Percentiles rank a stretch among this genome's conserved stretches.
phyloP scores from a whole-genome alignment of 164 flowering plant species.

The Platanus orientalis region DNA sequence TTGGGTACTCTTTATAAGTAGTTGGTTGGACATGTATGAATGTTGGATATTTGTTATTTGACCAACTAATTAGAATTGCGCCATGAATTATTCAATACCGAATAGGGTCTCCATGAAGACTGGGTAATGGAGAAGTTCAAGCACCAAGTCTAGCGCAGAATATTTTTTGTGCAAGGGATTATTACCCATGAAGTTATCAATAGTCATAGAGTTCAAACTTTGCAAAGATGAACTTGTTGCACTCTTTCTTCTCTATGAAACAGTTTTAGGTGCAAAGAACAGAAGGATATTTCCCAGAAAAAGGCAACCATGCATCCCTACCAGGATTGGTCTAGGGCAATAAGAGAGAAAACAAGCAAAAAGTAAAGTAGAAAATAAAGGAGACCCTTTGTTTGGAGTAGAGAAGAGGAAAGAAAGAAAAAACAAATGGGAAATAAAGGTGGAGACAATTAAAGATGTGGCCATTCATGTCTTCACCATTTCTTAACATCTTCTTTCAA shows the following conservation, averaged over 20 bases:
- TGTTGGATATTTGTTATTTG: too few relatives aligned
- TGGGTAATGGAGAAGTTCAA: too few relatives aligned
- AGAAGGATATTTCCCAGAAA: slow-evolving; percentile 7
- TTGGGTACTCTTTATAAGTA: too few relatives aligned
- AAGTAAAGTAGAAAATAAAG: slow-evolving; percentile 16
- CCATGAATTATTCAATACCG: too few relatives aligned
- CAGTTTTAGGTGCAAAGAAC: slow-evolving; percentile 5
- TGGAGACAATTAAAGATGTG: neutral
- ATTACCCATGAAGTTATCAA: neutral
- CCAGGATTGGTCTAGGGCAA: slow-evolving; percentile 38
- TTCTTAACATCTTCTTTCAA: neutral
- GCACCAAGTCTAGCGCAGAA: too few relatives aligned
- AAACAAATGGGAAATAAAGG: slow-evolving; percentile 9
- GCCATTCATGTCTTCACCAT: neutral
- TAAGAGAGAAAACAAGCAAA: slow-evolving; percentile 27
- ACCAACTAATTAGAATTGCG: too few relatives aligned
- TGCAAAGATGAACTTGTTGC: neutral
- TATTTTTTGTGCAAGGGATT: too few relatives aligned
- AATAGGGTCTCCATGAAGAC: too few relatives aligned
- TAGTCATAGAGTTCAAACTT: neutral
- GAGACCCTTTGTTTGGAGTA: neutral
- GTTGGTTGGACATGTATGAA: too few relatives aligned
- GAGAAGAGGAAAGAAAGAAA: slow-evolving; percentile 8
- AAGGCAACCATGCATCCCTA: slow-evolving; percentile 29
- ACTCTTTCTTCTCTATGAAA: neutral